A percentile compares a stretch with the other conserved stretches of the same genome.
These are phyloP conservation scores for Umbelopsis isabellina DNA, from an alignment of 192 early-diverging fungal species.

Conservation along the genomic window DNA sequence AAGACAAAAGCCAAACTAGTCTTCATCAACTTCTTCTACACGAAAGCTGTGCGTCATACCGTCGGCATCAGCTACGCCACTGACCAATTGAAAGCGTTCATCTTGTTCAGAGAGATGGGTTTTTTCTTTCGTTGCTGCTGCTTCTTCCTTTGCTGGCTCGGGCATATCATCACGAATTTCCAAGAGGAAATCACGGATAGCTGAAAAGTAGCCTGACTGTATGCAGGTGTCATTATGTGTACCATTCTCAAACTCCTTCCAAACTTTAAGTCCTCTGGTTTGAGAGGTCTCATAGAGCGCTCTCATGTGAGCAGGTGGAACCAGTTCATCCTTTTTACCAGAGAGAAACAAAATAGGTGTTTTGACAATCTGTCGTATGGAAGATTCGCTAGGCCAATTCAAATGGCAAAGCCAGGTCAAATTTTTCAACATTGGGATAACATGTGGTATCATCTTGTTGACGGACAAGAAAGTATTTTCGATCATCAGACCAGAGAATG, in stretches of 20 bases:
- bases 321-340: slow-evolving; percentile 83
- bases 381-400: slow-evolving; percentile 80
- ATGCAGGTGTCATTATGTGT: slow-evolving; percentile 90
- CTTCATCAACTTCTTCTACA: slow-evolving; percentile 29
- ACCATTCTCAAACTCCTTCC: slow-evolving; percentile 75
- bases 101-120: not conserved
- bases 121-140: not conserved
- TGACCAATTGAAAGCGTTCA: slow-evolving; percentile 27
- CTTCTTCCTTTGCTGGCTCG: not conserved
- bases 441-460: slow-evolving; percentile 84
- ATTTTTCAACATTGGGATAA: slow-evolving; percentile 72
- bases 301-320: slow-evolving; percentile 86
- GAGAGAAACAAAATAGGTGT: slow-evolving; percentile 83
- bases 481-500: slow-evolving; percentile 79
- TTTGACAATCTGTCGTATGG: slow-evolving; percentile 64
- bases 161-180: slow-evolving; percentile 19
- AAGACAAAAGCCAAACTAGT: not conserved
- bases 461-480: slow-evolving; percentile 94
- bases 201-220: slow-evolving; percentile 83
- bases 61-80: slow-evolving; percentile 27
- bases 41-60: slow-evolving; percentile 27
- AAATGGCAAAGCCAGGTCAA: slow-evolving; percentile 83
- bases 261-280: slow-evolving; percentile 39
- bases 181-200: slow-evolving; percentile 59
- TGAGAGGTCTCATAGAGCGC: slow-evolving; percentile 65